phyloP scores from a whole-genome alignment of 768 basidiomycete species.

The Kwoniella botswanensis region DNA sequence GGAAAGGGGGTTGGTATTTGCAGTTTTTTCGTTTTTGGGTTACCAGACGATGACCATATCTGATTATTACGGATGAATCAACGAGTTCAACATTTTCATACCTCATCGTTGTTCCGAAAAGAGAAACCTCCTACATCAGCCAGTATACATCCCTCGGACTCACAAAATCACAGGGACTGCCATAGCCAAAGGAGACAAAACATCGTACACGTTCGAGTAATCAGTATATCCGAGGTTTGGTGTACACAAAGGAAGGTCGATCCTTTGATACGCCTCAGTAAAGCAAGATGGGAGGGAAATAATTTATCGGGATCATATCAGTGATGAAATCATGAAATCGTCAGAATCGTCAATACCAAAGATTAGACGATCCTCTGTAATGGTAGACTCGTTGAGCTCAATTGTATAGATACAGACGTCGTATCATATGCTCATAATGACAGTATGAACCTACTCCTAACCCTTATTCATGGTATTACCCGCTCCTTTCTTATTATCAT shows the following conservation, averaged over 20 bases:
- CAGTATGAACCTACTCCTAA: constrained; percentile 50
- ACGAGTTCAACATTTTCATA: no score
- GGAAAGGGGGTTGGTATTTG: no score
- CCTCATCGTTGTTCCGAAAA: no score
- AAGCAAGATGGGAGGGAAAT: not conserved
- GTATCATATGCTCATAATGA: not conserved
- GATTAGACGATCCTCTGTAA: no score
- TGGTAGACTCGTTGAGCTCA: no score
- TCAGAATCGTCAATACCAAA: not conserved
- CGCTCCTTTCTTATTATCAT: constrained; percentile 82
- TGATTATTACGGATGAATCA: no score
- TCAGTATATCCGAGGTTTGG: not conserved
- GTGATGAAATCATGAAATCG: not conserved
- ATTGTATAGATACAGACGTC: not conserved
- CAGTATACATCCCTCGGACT: no score
- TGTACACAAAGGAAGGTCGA: constrained; percentile 7
- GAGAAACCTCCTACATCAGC: no score
- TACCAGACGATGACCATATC: no score
- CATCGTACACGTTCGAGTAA: not conserved
- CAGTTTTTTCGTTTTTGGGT: no score
- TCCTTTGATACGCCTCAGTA: not conserved
- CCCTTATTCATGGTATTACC: constrained; percentile 98
- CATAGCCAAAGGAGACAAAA: not conserved
- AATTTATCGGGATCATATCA: not conserved
- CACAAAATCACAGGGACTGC: no score